Base-by-base conservation (phyloP, 176 grass and related monocot species). In the Oryza meridionalis region DNA sequence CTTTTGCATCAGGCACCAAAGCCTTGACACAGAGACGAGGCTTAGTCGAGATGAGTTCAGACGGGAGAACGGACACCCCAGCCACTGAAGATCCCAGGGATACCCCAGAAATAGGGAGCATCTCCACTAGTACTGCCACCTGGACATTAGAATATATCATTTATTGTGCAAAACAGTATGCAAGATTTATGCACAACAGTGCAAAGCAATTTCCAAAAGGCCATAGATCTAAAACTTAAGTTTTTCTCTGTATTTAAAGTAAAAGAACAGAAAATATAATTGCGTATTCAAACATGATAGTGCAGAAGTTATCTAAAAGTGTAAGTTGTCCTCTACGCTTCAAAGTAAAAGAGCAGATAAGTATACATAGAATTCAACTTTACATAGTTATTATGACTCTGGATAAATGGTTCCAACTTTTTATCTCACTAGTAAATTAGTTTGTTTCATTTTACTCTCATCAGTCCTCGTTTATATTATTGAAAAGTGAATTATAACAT, bases 111-210 rank as follows among this genome's bases (percentile, higher is more conserved):
- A 90, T 45, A 3, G 93, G 96, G 15, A 99, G 84, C 81, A 96
- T 86, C 83, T 99, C 93, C 49, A 99, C 81, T 17, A 98, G 82
- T 83, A 98, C 75, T 26, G 84, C 91, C 46, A 98, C 93, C 93
- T 95, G 85, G 25, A 78, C 33, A 67, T 62, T 73, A 62, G 47
- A 84, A 80, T 40, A 45, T 27, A 73, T 12, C 15, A 10, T 73
- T 82, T 76, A 82, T 35, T 73, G 69, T 15, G 68, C 25, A 0
- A 59, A 69, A 75, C 4, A 73, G 1, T 7, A 55, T 7, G 6
- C 3, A 75, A 47, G 26, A 77, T 43, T 44, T 77, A 81, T 67
- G 35, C 46, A 63, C 25, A 80, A 24, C 1, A 33, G 4, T 66
- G 27, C 24, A 82, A 46, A 82, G 7, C 7, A 62, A 58, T 59